Conservation (phyloP, 2,329 filamentous ascomycete genomes). For the Alternaria hordeiaustralica region DNA sequence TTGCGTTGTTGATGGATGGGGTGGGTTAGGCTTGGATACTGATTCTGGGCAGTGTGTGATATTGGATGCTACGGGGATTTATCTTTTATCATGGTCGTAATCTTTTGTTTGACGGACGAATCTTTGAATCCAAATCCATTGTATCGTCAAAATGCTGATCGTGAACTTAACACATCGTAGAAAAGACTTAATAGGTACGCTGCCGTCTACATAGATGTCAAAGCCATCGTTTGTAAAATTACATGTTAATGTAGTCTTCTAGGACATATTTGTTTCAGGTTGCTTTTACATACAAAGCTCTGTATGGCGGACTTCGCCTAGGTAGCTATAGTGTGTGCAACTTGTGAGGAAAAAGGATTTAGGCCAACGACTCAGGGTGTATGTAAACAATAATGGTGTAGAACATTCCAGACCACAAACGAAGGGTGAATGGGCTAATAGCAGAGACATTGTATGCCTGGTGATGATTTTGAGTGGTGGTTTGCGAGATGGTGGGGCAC, state of each 20-base stretch:
- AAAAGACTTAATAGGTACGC: background rate
- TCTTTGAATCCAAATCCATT: too few relatives aligned
- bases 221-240: background rate
- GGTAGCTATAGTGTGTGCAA: background rate
- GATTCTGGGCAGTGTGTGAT: background rate
- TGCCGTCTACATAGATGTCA: background rate
- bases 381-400: background rate
- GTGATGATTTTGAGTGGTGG: background rate
- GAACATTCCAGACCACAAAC: background rate
- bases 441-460: background rate
- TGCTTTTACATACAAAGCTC: background rate
- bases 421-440: background rate
- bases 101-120: too few relatives aligned
- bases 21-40: background rate
- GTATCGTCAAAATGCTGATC: too few relatives aligned
- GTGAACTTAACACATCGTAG: background rate
- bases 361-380: background rate
- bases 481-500: background rate
- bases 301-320: background rate
- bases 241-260: background rate
- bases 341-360: background rate
- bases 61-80: too few relatives aligned
- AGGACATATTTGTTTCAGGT: background rate
- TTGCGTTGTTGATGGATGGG: background rate
- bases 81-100: too few relatives aligned